These are phyloP conservation scores for Aspergillus baeticus DNA, from an alignment of 495 filamentous ascomycete species.

Conservation along the genomic window DNA sequence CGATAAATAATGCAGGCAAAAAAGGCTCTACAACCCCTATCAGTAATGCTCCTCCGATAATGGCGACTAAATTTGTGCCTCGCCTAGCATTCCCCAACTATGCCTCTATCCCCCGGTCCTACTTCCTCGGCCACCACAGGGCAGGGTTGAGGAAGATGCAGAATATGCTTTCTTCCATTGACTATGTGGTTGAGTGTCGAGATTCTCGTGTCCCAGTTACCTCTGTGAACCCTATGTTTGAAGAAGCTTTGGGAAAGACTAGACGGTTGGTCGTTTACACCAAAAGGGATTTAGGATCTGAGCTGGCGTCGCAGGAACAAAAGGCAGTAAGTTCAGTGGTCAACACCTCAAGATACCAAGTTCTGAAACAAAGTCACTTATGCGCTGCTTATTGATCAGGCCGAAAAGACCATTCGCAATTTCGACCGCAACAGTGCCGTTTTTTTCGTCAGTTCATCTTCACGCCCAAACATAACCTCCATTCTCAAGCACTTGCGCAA, in stretches of 20 bases:
- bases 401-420: constrained; percentile 48
- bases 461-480: constrained; percentile 45
- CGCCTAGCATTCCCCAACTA: constrained; percentile 66
- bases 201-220: constrained; percentile 89
- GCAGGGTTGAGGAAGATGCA: constrained; percentile 85
- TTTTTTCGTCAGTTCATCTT: constrained; percentile 61
- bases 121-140: constrained; percentile 94
- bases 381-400: constrained; percentile 20
- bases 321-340: constrained; percentile 27
- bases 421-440: constrained; percentile 59
- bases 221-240: constrained; percentile 89
- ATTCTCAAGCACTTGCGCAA: constrained; percentile 58
- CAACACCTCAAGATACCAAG: neutral
- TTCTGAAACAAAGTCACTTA: neutral
- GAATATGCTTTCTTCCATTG: constrained; percentile 73
- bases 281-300: constrained; percentile 72
- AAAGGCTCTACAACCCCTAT: neutral
- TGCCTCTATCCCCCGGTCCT: constrained; percentile 78
- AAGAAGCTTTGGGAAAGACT: constrained; percentile 65
- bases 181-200: constrained; percentile 91
- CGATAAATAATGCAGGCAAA: constrained; percentile 9
- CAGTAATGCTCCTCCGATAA: constrained; percentile 7
- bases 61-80: constrained; percentile 62
- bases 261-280: constrained; percentile 87
- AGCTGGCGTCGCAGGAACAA: constrained; percentile 26